phyloP scores from a whole-genome alignment of 163 green algal species.

The Prototheca cutis region DNA sequence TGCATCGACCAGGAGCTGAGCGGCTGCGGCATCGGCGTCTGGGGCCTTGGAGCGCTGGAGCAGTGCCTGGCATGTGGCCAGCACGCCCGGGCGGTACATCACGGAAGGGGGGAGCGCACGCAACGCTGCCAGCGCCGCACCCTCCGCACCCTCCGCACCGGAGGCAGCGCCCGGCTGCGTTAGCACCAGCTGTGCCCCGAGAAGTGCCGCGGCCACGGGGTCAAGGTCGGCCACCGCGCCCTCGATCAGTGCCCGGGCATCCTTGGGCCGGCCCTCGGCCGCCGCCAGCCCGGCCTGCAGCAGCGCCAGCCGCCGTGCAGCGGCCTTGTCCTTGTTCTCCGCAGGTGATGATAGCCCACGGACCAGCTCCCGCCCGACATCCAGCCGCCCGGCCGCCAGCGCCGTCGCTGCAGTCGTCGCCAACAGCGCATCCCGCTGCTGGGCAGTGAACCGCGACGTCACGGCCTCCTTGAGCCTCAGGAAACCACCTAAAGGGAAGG shows the following conservation, averaged over 20 bases:
- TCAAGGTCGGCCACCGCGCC: neutral
- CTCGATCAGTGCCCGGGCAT: neutral
- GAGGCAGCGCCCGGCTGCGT: constrained; percentile 47
- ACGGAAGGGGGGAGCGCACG: neutral
- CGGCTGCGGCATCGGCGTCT: neutral
- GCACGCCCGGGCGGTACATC: constrained; percentile 1
- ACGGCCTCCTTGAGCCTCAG: constrained; percentile 28
- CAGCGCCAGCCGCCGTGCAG: neutral
- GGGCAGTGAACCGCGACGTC: constrained; percentile 45
- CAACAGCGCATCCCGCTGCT: constrained; percentile 43
- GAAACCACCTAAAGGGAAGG: constrained; percentile 17
- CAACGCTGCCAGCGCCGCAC: constrained; percentile 17
- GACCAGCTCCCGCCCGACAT: neutral
- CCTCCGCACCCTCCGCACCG: constrained; percentile 20
- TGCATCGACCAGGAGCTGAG: constrained; percentile 42
- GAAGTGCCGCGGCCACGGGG: constrained; percentile 18
- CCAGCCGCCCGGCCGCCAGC: constrained; percentile 1
- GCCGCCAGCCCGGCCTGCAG: constrained; percentile 6
- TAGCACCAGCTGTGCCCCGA: no score
- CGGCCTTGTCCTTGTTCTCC: no score
- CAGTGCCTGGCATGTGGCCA: constrained; percentile 31
- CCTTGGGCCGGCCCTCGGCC: neutral
- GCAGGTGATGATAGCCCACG: neutral
- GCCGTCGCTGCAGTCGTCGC: neutral
- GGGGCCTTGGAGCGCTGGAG: neutral